A percentile compares a stretch with the other conserved stretches of the same genome.
phyloP scores from a whole-genome alignment of 2,329 filamentous ascomycete species.

The Pseudogymnoascus sp. region DNA sequence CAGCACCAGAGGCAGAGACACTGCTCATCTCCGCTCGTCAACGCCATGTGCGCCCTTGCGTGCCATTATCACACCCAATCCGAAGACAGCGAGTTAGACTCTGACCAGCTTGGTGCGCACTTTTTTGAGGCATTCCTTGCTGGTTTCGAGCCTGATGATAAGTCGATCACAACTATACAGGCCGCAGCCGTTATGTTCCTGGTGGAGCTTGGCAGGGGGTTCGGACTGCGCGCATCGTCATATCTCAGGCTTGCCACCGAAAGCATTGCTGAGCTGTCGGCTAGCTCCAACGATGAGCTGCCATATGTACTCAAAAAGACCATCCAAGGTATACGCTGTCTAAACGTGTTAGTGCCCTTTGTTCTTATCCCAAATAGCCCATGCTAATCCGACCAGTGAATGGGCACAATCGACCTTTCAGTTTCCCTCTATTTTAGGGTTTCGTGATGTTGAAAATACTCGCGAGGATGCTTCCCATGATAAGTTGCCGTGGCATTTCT shows the following conservation, averaged over 20 bases:
- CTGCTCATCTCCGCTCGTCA: slow-evolving; percentile 27
- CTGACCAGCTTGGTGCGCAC: slow-evolving; percentile 20
- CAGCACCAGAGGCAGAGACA: slow-evolving; percentile 20
- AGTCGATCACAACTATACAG: slow-evolving; percentile 24
- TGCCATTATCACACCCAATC: slow-evolving; percentile 24
- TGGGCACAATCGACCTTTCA: slow-evolving; percentile 30
- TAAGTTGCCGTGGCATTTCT: slow-evolving; percentile 22
- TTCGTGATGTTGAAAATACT: slow-evolving; percentile 11
- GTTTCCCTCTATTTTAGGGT: slow-evolving; percentile 15
- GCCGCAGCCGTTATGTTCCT: slow-evolving; percentile 29
- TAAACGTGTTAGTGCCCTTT: slow-evolving; percentile 27
- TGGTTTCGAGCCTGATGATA: slow-evolving; percentile 21
- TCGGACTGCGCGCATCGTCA: slow-evolving; percentile 23
- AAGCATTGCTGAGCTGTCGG: slow-evolving; percentile 10
- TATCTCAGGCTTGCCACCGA: slow-evolving; percentile 25
- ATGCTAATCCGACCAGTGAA: slow-evolving; percentile 26
- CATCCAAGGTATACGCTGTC: slow-evolving; percentile 26
- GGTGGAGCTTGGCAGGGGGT: slow-evolving; percentile 23
- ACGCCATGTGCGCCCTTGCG: slow-evolving; percentile 30
- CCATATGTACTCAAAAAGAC: slow-evolving; percentile 26
- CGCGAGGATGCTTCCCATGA: slow-evolving; percentile 19
- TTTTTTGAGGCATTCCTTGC: slow-evolving; percentile 24
- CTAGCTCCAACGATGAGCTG: slow-evolving; percentile 18
- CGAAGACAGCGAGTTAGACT: slow-evolving; percentile 22
- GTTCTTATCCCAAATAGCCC: not conserved